These are phyloP conservation scores for Lippia alba DNA, from an alignment of 305 asterid species.

Conservation along the genomic window DNA sequence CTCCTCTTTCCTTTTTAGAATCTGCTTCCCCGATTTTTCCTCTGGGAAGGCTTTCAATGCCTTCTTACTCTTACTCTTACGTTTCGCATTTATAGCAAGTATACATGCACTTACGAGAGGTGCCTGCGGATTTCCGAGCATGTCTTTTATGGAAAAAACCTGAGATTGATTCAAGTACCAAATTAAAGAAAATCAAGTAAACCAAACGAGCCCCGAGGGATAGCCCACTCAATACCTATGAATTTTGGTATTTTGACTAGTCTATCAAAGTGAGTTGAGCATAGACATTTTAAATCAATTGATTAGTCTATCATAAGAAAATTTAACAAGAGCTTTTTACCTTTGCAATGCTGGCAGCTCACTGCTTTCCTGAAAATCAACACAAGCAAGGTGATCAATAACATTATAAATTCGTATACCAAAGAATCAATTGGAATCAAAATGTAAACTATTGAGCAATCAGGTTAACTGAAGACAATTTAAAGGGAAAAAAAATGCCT, in stretches of 20 bases:
- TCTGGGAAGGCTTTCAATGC: slow-evolving; percentile 37
- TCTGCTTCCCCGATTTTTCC: slow-evolving; percentile 42
- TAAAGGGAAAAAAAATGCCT: slow-evolving; percentile 8
- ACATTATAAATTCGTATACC: slow-evolving; percentile 32
- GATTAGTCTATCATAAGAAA: neutral
- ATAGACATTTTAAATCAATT: too few species aligned
- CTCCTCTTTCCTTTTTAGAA: slow-evolving; percentile 45
- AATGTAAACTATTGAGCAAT: neutral
- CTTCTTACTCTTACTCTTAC: too few species aligned
- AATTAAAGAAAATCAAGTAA: neutral
- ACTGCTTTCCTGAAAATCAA: slow-evolving; percentile 83
- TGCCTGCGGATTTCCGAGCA: slow-evolving; percentile 60
- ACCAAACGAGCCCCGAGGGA: too few species aligned
- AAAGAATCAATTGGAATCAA: slow-evolving; percentile 14
- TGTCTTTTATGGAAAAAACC: slow-evolving; percentile 79
- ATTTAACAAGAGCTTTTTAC: slow-evolving; percentile 41
- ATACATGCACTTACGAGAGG: slow-evolving; percentile 46
- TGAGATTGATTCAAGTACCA: slow-evolving; percentile 40
- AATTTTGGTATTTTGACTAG: too few species aligned
- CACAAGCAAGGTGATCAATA: slow-evolving; percentile 39
- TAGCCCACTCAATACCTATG: too few species aligned
- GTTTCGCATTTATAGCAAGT: slow-evolving; percentile 80
- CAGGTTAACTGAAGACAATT: slow-evolving; percentile 8
- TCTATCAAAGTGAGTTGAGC: too few species aligned
- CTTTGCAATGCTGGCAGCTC: slow-evolving; percentile 80